Evolutionary conservation across 176 grass and related monocot genomes (phyloP).

Genomic region (Melocanna baccifera): DNA sequence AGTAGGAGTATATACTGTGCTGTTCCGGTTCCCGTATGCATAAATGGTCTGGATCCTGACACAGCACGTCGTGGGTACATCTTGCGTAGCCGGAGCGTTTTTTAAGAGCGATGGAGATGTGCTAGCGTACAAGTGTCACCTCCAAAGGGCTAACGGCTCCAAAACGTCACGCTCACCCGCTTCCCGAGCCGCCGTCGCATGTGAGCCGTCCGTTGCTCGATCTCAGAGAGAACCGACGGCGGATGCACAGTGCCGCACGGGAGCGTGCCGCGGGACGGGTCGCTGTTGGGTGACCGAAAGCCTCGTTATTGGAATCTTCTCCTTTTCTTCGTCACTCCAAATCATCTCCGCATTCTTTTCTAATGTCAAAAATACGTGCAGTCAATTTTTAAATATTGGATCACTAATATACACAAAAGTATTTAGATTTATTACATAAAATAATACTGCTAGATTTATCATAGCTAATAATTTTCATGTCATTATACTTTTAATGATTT

Average conservation of each 20-base stretch:
- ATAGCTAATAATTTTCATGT: too few species aligned
- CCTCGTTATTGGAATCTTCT: conserved; percentile 23
- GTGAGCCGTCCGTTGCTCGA: not conserved
- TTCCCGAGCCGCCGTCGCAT: not conserved
- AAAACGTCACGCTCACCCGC: not conserved
- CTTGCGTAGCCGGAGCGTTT: not conserved
- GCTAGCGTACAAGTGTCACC: conserved; percentile 11
- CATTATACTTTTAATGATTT: too few species aligned
- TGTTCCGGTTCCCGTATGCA: too few species aligned
- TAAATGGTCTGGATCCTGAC: too few species aligned
- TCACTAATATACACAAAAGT: too few species aligned
- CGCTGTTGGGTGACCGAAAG: not conserved
- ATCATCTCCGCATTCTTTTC: too few species aligned
- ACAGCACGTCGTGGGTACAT: not conserved
- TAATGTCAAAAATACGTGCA: too few species aligned
- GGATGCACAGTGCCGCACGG: not conserved
- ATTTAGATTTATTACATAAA: too few species aligned
- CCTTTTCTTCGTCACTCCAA: not conserved
- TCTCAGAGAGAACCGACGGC: conserved; percentile 7
- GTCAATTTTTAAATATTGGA: too few species aligned
- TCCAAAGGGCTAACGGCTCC: conserved; percentile 1
- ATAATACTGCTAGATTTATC: too few species aligned
- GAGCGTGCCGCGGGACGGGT: not conserved
- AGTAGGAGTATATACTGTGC: too few species aligned
- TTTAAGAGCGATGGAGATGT: not conserved